phyloP scores from a whole-genome alignment of 768 basidiomycete genomes.

The Rickenella mellea region DNA sequence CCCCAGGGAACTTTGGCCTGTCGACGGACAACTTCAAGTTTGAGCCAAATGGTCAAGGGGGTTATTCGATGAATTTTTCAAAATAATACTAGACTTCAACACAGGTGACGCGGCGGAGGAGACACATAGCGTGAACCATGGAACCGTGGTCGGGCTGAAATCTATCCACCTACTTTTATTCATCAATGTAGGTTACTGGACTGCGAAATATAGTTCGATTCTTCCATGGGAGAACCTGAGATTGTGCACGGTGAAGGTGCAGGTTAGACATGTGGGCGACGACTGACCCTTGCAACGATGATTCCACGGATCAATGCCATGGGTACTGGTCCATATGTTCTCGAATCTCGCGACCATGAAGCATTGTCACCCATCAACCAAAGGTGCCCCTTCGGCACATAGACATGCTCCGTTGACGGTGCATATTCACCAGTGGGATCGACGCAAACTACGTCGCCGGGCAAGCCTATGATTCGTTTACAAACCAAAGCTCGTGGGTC shows the following conservation, averaged over 20 bases:
- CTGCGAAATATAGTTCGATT: neutral
- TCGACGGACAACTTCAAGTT: conserved; percentile 98
- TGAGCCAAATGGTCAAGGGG: conserved; percentile 87
- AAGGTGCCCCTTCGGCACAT: conserved; percentile 76
- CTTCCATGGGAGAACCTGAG: neutral
- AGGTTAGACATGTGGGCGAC: conserved; percentile 2
- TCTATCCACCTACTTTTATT: no score
- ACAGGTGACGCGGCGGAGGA: no score
- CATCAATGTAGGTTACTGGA: no score
- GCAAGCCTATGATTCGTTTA: conserved; percentile 84
- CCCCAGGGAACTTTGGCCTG: conserved; percentile 80
- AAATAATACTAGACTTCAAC: no score
- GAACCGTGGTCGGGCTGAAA: no score
- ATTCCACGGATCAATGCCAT: conserved; percentile 66
- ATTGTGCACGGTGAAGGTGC: neutral
- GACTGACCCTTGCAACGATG: conserved; percentile 52
- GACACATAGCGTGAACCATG: no score
- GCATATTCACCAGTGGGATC: conserved; percentile 69
- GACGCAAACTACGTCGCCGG: conserved; percentile 82
- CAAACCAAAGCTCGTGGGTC: conserved; percentile 62
- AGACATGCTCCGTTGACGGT: conserved; percentile 61
- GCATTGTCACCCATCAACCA: conserved; percentile 93
- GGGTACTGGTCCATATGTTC: conserved; percentile 88
- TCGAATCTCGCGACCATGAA: conserved; percentile 74
- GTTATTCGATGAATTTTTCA: conserved; percentile 92